Base-by-base conservation (phyloP, 2,329 filamentous ascomycete genomes). In the Pseudogymnoascus sp. region DNA sequence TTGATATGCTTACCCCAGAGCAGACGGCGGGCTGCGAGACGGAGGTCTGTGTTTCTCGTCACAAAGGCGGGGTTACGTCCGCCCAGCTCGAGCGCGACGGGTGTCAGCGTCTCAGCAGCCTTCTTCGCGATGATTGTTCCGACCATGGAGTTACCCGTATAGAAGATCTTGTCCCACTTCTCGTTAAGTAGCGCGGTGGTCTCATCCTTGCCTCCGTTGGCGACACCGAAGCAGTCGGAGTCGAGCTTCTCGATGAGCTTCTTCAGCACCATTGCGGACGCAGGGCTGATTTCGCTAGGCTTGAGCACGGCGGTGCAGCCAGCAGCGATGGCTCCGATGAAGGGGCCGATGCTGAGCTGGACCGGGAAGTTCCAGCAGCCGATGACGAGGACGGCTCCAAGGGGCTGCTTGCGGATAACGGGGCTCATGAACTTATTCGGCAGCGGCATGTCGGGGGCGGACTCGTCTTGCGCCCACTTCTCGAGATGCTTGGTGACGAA, bases 111-210 rank as follows among this genome's bases (percentile, higher is more conserved):
- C 72, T 91, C 85, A 64, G 94, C 93, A 0, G 93, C 94, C 74
- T 95, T 96, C 74, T 92, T 87, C 58, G 91, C 84, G 61, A 97
- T 87, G 70, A 97, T 92, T 72, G 88, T 91, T 71, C 90, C 94
- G 15, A 97, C 91, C 29, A 73, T 78, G 60, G 83, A 82, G 70
- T 86, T 87, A 61, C 94, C 94, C 0, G 94, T 99, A 79, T 96
- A 99, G 80, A 94, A 92, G 71, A 99, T 95, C 83, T 97, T 97
- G 78, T 95, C 92, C 88, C 92, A 99, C 75, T 93, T 93, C 78
- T 92, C 85, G 63, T 93, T 85, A 35, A 99, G 82, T 48, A 97
- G 78, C 10, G 86, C 86, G 51, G 89, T 91, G 3, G 89, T 92
- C 79, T 96, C 91, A 3, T 87, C 81, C 17, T 96, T 77, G 29